Conservation (phyloP, 257 asterid species). For the Osmanthus fragrans region DNA sequence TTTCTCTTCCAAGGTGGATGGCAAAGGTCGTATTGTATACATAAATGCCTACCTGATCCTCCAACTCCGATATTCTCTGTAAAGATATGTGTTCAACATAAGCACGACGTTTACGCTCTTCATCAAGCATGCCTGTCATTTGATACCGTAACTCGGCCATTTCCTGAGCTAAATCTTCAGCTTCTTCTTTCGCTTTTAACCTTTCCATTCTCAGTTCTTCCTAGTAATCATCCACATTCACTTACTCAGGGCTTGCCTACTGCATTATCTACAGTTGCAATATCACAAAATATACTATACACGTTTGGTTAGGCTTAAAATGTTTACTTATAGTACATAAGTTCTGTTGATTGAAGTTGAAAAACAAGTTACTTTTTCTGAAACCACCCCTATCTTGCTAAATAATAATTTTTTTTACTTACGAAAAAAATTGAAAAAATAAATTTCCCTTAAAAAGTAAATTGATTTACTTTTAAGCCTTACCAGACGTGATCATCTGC, state of each 20-base stretch:
- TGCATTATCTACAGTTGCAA: not conserved
- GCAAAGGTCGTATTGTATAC: not conserved
- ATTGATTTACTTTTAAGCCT: not conserved
- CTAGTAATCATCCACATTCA: slow-evolving; percentile 40
- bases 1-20: slow-evolving; percentile 12
- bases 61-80: slow-evolving; percentile 85
- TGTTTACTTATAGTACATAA: too few relatives aligned
- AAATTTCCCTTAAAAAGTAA: not conserved
- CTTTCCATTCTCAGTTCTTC: slow-evolving; percentile 66
- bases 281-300: not conserved
- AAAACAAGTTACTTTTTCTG: not conserved
- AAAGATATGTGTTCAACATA: slow-evolving; percentile 72
- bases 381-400: not conserved
- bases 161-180: slow-evolving; percentile 93
- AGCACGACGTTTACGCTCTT: slow-evolving; percentile 85
- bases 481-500: not conserved
- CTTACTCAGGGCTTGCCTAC: not conserved
- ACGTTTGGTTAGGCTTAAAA: not conserved
- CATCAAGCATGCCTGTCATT: slow-evolving; percentile 73
- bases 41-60: slow-evolving; percentile 61
- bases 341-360: not conserved
- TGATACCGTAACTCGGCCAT: slow-evolving; percentile 97
- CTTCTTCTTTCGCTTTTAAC: slow-evolving; percentile 84
- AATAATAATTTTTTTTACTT: not conserved
- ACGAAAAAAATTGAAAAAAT: not conserved